Conservation (phyloP, 23 red algal species). For the Gracilaria vermiculophylla region DNA sequence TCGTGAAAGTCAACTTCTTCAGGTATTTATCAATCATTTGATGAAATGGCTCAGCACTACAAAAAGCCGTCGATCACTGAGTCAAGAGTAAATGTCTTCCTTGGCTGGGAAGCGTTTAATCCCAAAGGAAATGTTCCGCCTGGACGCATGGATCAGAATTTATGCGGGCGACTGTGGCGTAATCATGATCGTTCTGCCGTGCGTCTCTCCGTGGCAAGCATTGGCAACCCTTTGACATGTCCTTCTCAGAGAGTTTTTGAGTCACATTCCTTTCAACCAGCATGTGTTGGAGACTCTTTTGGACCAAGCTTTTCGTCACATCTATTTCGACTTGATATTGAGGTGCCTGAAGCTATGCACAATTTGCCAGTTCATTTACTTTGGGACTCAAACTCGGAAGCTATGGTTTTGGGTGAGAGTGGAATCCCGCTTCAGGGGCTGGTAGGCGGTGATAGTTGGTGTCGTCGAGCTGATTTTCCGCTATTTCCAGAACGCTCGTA, state of each 20-base stretch:
- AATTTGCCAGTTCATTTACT: slow-evolving; percentile 50
- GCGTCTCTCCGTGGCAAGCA: slow-evolving; percentile 18
- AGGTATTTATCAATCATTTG: background rate
- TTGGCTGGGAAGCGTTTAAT: slow-evolving; percentile 77
- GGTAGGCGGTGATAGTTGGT: slow-evolving; percentile 59
- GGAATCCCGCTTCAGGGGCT: slow-evolving; percentile 66
- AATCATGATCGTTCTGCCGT: slow-evolving; percentile 37
- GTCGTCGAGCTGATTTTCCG: slow-evolving; percentile 55
- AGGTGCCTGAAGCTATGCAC: slow-evolving; percentile 40
- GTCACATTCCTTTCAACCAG: slow-evolving; percentile 22
- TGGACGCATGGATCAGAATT: slow-evolving; percentile 66
- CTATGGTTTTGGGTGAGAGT: slow-evolving; percentile 51
- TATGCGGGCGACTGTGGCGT: slow-evolving; percentile 39
- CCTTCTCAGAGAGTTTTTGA: slow-evolving; percentile 8
- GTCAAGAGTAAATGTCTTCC: slow-evolving; percentile 41
- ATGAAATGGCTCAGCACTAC: slow-evolving; percentile 63
- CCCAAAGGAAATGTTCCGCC: slow-evolving; percentile 57
- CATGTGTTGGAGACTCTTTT: slow-evolving; percentile 57
- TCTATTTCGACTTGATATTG: slow-evolving; percentile 60
- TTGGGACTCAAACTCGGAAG: slow-evolving; percentile 83
- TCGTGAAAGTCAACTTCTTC: background rate
- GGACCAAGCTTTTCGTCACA: slow-evolving; percentile 77
- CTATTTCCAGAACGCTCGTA: slow-evolving; percentile 10
- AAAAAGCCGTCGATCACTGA: slow-evolving; percentile 65
- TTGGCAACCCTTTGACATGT: background rate